Evolutionary conservation across 345 rosid genomes (phyloP).

Genomic region (Corymbia maculata): DNA sequence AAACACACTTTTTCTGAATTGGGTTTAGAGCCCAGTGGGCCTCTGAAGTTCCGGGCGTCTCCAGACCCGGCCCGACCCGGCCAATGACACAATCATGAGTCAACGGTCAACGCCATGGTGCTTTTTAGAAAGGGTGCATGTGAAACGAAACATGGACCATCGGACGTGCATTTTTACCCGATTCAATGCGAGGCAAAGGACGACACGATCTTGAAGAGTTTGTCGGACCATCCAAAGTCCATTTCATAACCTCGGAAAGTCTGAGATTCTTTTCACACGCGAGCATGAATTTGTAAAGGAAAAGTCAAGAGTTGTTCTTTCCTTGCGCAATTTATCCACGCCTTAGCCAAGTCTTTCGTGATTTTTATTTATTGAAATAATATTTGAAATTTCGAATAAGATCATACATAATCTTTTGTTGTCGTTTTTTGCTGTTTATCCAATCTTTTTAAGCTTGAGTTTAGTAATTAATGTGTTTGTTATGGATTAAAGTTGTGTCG

Average conservation of each 20-base stretch:
- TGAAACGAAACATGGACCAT: not conserved
- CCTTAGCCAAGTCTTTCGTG: not conserved
- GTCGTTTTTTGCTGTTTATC: not conserved
- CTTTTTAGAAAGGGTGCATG: not conserved
- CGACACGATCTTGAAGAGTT: not conserved
- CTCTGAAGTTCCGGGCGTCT: not conserved
- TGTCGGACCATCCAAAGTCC: not conserved
- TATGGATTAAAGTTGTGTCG: not conserved
- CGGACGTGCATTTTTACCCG: not conserved
- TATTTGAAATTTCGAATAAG: not conserved
- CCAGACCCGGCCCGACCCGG: not conserved
- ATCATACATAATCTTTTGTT: not conserved
- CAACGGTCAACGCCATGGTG: not conserved
- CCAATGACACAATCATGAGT: not conserved
- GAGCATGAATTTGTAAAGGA: not conserved
- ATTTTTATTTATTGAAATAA: not conserved
- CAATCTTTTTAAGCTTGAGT: not conserved
- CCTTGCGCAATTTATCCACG: not conserved
- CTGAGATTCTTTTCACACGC: not conserved
- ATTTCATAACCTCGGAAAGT: not conserved
- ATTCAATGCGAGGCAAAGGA: not conserved
- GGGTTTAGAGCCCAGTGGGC: not conserved
- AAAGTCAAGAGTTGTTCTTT: not conserved
- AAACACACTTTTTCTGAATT: not conserved
- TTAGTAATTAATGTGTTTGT: not conserved